Conservation (phyloP, 1,284 basidiomycete genomes). For the Fistulina hepatica region DNA sequence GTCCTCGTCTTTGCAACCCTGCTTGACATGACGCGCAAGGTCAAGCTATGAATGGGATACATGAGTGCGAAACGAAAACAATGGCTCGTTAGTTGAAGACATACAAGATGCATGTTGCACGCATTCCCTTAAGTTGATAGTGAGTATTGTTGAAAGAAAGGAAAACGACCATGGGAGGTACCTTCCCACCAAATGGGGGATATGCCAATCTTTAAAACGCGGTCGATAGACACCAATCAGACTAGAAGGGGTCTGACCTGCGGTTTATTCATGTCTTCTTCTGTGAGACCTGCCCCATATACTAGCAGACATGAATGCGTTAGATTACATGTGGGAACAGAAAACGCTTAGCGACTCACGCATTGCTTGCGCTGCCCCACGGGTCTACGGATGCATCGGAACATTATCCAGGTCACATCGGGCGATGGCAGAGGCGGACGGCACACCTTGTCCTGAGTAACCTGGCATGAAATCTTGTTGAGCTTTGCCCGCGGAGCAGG, state of each 20-base stretch:
- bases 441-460: constrained; percentile 62
- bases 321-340: background rate
- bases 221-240: constrained; percentile 7
- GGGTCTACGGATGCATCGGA: constrained; percentile 32
- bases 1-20: constrained; percentile 65
- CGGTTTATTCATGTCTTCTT: constrained; percentile 72
- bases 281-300: constrained; percentile 65
- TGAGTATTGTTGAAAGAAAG: background rate
- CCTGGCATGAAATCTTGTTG: constrained; percentile 58
- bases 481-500: constrained; percentile 33
- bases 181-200: constrained; percentile 85
- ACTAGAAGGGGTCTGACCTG: constrained; percentile 37
- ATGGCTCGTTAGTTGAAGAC: constrained; percentile 13
- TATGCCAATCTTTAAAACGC: constrained; percentile 59
- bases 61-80: background rate
- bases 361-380: constrained; percentile 75
- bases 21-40: constrained; percentile 62
- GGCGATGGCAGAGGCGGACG: too few relatives aligned
- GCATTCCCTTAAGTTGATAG: constrained; percentile 55
- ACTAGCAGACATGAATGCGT: constrained; percentile 32
- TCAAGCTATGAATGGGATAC: constrained; percentile 43
- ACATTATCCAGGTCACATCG: background rate
- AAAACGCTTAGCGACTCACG: constrained; percentile 33
- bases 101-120: constrained; percentile 69
- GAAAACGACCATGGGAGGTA: constrained; percentile 21